Percentiles rank a stretch among this genome's conserved stretches.
Conservation (phyloP, 2,329 filamentous ascomycete species). For the Madurella mycetomatis region DNA sequence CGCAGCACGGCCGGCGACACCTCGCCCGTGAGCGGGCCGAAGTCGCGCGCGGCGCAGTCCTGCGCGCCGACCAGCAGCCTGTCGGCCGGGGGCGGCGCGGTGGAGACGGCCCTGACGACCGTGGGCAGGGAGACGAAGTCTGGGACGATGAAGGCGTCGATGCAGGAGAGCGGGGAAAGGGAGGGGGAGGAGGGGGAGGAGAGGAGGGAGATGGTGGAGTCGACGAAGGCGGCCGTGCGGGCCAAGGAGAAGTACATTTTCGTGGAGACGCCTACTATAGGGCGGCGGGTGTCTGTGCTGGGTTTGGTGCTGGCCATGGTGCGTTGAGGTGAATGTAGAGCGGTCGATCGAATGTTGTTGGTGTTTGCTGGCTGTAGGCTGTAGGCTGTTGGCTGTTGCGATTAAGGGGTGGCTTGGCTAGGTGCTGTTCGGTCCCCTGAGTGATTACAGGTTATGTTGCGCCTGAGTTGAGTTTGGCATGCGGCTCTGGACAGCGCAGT, state of each 20-base stretch:
- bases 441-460: no score
- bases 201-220: conserved; percentile 44
- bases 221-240: conserved; percentile 55
- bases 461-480: no score
- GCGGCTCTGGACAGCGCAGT: no score
- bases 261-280: conserved; percentile 67
- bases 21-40: conserved; percentile 73
- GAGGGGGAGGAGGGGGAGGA: not conserved
- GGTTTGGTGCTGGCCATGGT: no score
- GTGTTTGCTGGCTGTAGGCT: no score
- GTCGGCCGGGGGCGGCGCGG: conserved; percentile 20
- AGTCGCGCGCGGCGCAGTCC: conserved; percentile 65
- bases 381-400: no score
- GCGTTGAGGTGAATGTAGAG: no score
- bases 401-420: no score
- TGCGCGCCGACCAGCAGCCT: conserved; percentile 67
- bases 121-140: conserved; percentile 67
- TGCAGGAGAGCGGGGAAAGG: conserved; percentile 33
- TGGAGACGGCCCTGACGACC: conserved; percentile 42
- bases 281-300: conserved; percentile 36
- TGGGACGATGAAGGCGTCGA: conserved; percentile 52
- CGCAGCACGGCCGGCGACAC: conserved; percentile 64
- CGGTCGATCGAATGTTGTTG: no score
- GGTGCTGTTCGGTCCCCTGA: no score
- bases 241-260: conserved; percentile 76